Evolutionary conservation across 164 flowering plant species (phyloP), one percentile per base, ranked within the genome.

Genomic region (Piper longum): DNA sequence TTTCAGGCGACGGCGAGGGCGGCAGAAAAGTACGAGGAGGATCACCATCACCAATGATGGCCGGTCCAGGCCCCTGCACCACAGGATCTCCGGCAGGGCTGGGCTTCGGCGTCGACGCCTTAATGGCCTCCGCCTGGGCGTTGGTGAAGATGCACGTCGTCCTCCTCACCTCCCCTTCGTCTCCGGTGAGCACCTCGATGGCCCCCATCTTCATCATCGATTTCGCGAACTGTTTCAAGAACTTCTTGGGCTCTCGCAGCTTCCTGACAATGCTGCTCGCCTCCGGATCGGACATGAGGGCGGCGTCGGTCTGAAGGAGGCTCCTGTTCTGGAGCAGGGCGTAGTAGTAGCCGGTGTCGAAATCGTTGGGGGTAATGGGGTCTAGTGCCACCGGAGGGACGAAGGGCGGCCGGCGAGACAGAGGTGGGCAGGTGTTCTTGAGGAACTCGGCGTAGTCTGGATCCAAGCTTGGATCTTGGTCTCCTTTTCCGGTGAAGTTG

Each of bases 151-250:
- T 44, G 11, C 48, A 44, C 48, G 48, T 44, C 48, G 48, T 59
- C 40, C 13, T 17, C 40, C 61, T 59, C 7, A 59, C 42, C 41
- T 59, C 61, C 16, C 61, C 61, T 36, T 59, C 42, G 16, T 17
- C 42, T 59, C 61, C 61, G 26, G 61, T 59, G 7, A 59, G 61
- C 61, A 59, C 61, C 16, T 59, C 40, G 61, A 59, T 59, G 61
- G 4, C 42, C 7, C 61, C 61, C 61, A 59, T 59, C 61, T 59
- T 59, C 36, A 59, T 41, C 61, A 59, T 59, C 41, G 61, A 18
- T 41, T 26, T 16, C 8, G 42, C 14, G 61, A 59, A 59, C 41
- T 17, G 26, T 41, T 26, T 36, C 40, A 14, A 14, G 42, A 40
- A 59, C 41, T 41, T 16, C 40, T 16, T 4, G 14, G 36, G 61